Conservation (phyloP, 1,284 basidiomycete genomes). For the Apiotrichum mycotoxinovorans region DNA sequence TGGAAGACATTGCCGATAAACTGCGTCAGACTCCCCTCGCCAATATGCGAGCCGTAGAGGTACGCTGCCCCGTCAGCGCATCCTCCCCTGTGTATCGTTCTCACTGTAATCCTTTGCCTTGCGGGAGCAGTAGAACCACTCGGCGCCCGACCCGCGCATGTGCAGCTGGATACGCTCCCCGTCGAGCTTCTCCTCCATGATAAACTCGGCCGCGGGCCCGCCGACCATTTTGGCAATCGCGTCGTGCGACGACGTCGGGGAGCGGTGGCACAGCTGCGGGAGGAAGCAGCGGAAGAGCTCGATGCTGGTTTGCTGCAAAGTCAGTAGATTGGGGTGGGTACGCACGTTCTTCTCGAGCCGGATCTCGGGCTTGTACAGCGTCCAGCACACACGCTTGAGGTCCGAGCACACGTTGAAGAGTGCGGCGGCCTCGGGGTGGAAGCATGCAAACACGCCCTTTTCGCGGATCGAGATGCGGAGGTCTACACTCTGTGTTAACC, state of each 20-base stretch:
- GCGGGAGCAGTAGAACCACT: constrained; percentile 87
- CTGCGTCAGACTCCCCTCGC: constrained; percentile 78
- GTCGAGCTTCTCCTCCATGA: constrained; percentile 93
- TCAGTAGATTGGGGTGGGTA: not conserved
- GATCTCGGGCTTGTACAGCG: constrained; percentile 48
- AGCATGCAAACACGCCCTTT: constrained; percentile 76
- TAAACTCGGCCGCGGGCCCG: constrained; percentile 60
- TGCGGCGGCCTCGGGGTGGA: constrained; percentile 85
- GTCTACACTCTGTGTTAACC: constrained; percentile 35
- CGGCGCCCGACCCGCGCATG: constrained; percentile 66
- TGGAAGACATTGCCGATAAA: constrained; percentile 72
- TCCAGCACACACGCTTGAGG: constrained; percentile 78
- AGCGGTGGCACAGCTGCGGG: constrained; percentile 88
- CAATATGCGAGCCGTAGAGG: constrained; percentile 77
- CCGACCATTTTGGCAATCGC: constrained; percentile 79
- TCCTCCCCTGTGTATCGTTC: too few species aligned
- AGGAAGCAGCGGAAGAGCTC: constrained; percentile 78
- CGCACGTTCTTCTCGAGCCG: constrained; percentile 55
- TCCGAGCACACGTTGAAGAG: constrained; percentile 93
- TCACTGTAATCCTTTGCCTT: constrained; percentile 88
- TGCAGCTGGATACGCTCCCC: constrained; percentile 93
- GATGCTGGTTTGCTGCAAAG: constrained; percentile 67
- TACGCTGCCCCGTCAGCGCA: constrained; percentile 51
- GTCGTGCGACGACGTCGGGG: constrained; percentile 65
- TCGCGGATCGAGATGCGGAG: constrained; percentile 57